Evolutionary conservation across 305 asterid genomes (phyloP).

Genomic region (Plantago lanceolata): DNA sequence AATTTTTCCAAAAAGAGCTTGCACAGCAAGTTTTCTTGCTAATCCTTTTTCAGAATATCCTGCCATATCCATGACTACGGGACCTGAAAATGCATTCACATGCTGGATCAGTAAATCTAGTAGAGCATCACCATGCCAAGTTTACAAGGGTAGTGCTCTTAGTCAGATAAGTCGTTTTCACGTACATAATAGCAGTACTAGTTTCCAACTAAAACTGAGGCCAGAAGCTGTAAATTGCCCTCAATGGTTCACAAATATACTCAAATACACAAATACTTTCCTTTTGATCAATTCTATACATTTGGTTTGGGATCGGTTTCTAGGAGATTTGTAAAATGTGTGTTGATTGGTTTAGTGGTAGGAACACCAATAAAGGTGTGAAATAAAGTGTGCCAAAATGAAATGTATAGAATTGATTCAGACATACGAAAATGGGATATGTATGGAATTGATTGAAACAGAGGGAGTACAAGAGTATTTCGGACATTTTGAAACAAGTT

Average conservation of each 20-base stretch:
- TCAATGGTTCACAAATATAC: neutral
- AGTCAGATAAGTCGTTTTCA: neutral
- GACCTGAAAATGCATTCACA: conserved; percentile 54
- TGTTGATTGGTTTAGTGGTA: no score
- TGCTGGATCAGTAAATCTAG: conserved; percentile 17
- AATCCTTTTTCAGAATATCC: conserved; percentile 79
- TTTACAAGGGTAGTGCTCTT: neutral
- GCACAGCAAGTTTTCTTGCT: conserved; percentile 76
- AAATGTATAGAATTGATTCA: no score
- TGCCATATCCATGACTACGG: conserved; percentile 68
- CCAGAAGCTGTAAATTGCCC: conserved; percentile 9
- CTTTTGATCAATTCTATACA: no score
- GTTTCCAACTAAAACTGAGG: conserved; percentile 1
- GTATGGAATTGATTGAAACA: no score
- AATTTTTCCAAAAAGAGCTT: conserved; percentile 74
- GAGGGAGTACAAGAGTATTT: no score
- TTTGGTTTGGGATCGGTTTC: no score
- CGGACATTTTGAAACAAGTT: neutral
- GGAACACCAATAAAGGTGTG: no score
- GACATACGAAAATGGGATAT: no score
- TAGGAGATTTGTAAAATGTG: no score
- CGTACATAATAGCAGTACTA: conserved; percentile 6
- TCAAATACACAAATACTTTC: neutral
- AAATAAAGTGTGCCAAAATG: no score
- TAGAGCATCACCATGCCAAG: neutral